Base-by-base conservation (phyloP, 441 rosid species). In the Raphanus hybrid region DNA sequence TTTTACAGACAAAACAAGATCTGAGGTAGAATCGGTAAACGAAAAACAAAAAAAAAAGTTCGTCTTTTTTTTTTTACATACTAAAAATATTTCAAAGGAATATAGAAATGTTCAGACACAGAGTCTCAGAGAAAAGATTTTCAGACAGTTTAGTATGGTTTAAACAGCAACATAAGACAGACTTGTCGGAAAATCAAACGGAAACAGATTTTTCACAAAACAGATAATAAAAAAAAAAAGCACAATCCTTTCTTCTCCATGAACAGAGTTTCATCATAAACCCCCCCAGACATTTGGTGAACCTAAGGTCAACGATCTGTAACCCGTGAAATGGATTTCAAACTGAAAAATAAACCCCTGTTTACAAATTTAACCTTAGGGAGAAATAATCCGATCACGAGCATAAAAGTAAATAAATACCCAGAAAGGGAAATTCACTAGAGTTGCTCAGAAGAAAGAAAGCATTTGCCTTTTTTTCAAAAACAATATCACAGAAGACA, bases 231-330 rank as follows among this genome's bases (percentile, higher is more conserved):
- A 29, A 29, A 35, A 6, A 35, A 34, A 35, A 35, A 35, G 39
- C 39, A 7, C 8, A 35, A 35, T 35, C 35, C 0, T 32, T 32
- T 32, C 8, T 35, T 35, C 43, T 8, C 43, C 43, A 8, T 37
- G 43, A 37, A 37, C 11, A 37, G 3, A 8, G 43, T 37, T 37
- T 37, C 43, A 37, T 37, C 10, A 37, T 37, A 37, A 37, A 0
- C 0, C 10, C 43, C 63, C 10, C 10, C 43, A 68, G 14, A 55
- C 70, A 43, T 27, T 43, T 12, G 20, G 63, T 63, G 72, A 32
- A 75, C 75, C 72, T 74, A 78, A 64, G 66, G 82, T 79, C 82
- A 79, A 79, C 82, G 82, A 74, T 62, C 29, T 16, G 68, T 35
- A 61, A 52, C 70, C 65, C 29, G 6, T 43, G 26, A 79, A 74